phyloP scores from a whole-genome alignment of 129 eudicot species.

The Ambrosia artemisiifolia region DNA sequence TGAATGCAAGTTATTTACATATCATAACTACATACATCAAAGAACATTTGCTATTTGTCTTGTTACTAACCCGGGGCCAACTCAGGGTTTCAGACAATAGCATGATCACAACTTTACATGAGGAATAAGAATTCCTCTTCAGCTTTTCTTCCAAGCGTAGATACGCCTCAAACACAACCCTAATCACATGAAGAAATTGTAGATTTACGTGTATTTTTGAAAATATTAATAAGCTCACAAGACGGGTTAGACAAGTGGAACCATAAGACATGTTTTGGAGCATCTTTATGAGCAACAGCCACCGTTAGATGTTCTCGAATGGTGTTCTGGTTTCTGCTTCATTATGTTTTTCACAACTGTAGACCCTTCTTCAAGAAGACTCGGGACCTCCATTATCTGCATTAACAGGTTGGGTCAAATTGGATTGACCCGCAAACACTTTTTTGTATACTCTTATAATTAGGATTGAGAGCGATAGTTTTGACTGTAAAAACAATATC shows the following conservation, averaged over 20 bases:
- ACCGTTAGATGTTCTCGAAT: slow-evolving; percentile 25
- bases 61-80: not conserved
- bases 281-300: slow-evolving; percentile 62
- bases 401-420: not conserved
- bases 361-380: slow-evolving; percentile 91
- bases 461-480: not conserved
- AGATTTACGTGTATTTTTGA: slow-evolving; percentile 28
- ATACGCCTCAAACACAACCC: slow-evolving; percentile 29
- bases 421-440: not conserved
- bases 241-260: slow-evolving; percentile 3
- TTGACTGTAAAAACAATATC: not conserved
- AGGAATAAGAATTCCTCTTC: slow-evolving; percentile 5
- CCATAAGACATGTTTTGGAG: not conserved
- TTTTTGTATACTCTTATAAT: not conserved
- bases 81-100: not conserved
- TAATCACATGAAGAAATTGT: slow-evolving; percentile 12
- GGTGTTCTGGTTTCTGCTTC: slow-evolving; percentile 72
- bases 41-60: not conserved
- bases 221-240: slow-evolving; percentile 15
- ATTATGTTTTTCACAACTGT: slow-evolving; percentile 60
- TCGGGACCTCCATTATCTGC: slow-evolving; percentile 95
- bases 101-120: slow-evolving; percentile 40
- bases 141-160: not conserved
- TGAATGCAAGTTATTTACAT: slow-evolving; percentile 22
- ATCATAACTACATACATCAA: not conserved